Percentiles rank a stretch among this genome's conserved stretches.
Evolutionary conservation across 2,329 filamentous ascomycete genomes (phyloP).

Genomic region (Immersiporthe knoxdaviesiana): DNA sequence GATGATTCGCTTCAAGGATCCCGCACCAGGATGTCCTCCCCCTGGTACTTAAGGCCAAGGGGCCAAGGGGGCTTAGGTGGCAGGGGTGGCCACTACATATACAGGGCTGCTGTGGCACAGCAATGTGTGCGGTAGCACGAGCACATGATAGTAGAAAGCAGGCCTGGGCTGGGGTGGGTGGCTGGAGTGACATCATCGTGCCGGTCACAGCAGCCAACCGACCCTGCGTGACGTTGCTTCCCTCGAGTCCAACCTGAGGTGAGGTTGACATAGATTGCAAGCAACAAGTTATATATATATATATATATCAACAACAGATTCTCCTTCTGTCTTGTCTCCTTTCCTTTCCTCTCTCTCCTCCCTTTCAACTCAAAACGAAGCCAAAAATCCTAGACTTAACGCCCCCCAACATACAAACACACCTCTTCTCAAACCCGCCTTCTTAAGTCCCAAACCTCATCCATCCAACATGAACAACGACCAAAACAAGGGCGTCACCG

Average conservation of each 20-base stretch:
- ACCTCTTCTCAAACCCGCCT: not conserved
- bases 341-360: no score
- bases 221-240: not conserved
- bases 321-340: no score
- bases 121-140: no score
- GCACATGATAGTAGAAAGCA: not conserved
- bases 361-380: not conserved
- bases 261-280: not conserved
- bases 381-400: not conserved
- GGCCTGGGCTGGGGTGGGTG: conserved; percentile 5
- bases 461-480: conserved; percentile 31
- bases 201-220: not conserved
- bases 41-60: not conserved
- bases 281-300: not conserved
- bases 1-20: not conserved
- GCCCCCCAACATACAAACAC: not conserved
- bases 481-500: conserved; percentile 36
- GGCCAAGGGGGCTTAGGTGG: no score
- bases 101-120: not conserved
- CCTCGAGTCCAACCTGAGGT: not conserved
- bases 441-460: not conserved
- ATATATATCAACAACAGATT: not conserved
- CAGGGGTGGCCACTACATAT: no score
- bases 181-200: conserved; percentile 22
- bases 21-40: not conserved